phyloP scores from a whole-genome alignment of 768 basidiomycete genomes.

The Termitomyces sp. region DNA sequence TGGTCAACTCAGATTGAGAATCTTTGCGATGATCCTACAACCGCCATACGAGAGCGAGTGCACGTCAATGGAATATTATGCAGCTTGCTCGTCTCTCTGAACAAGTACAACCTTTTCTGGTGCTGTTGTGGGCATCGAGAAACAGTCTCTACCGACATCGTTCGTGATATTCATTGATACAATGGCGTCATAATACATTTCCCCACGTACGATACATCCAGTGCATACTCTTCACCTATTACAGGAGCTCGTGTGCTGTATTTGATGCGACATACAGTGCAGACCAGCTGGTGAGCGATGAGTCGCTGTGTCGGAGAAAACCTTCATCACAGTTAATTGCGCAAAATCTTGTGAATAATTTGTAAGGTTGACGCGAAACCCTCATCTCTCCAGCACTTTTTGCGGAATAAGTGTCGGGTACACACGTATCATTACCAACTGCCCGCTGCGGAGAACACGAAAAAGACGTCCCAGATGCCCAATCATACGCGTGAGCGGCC shows the following conservation, averaged over 20 bases:
- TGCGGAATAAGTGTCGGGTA: constrained; percentile 22
- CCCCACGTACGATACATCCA: neutral
- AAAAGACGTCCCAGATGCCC: constrained; percentile 12
- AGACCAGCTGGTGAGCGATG: constrained; percentile 19
- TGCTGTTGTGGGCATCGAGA: neutral
- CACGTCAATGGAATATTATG: neutral
- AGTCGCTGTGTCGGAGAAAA: constrained; percentile 16
- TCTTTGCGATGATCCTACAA: no score
- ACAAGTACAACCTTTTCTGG: neutral
- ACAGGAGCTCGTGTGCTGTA: constrained; percentile 16
- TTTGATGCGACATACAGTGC: constrained; percentile 25
- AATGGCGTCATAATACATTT: neutral
- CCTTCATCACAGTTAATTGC: constrained; percentile 21
- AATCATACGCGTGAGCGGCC: constrained; percentile 27
- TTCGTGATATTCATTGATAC: neutral
- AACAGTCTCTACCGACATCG: neutral
- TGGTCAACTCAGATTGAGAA: no score
- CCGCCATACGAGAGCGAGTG: neutral
- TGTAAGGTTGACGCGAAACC: neutral
- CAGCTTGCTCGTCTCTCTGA: neutral
- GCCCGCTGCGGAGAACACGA: constrained; percentile 18
- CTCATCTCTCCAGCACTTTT: constrained; percentile 22
- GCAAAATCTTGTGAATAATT: constrained; percentile 22
- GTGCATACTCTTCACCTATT: neutral
- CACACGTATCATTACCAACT: constrained; percentile 20